Conservation (phyloP, 2,329 filamentous ascomycete species). For the Dothistroma septosporum region DNA sequence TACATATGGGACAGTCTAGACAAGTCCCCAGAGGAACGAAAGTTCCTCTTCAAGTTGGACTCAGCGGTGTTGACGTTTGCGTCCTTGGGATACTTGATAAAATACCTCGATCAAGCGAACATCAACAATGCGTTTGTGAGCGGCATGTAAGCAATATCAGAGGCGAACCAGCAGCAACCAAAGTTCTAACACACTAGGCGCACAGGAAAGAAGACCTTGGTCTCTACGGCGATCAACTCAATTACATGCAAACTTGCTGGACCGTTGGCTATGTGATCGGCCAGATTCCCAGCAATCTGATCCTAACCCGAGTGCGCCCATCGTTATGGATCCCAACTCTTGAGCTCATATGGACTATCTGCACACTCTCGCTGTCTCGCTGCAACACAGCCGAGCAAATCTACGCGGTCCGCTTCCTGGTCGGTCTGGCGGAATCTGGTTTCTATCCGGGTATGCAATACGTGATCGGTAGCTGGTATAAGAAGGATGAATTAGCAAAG, state of each 20-base stretch:
- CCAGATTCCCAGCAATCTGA: conserved; percentile 45
- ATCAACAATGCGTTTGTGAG: conserved; percentile 46
- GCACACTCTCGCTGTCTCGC: conserved; percentile 43
- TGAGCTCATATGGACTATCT: conserved; percentile 47
- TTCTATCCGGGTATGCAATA: conserved; percentile 54
- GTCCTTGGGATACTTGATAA: conserved; percentile 45
- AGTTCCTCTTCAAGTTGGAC: conserved; percentile 50
- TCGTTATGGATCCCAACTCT: conserved; percentile 47
- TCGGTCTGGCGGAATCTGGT: conserved; percentile 48
- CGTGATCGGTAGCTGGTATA: conserved; percentile 52
- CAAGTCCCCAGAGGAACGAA: conserved; percentile 48
- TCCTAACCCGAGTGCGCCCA: conserved; percentile 48
- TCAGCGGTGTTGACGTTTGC: conserved; percentile 23
- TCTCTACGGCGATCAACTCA: conserved; percentile 53
- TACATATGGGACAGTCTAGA: conserved; percentile 54
- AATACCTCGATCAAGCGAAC: conserved; percentile 41
- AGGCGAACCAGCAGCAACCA: conserved; percentile 13
- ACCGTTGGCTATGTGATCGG: conserved; percentile 50
- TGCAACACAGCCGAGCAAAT: conserved; percentile 43
- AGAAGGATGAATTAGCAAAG: conserved; percentile 49
- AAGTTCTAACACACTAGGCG: background rate
- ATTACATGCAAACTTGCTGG: conserved; percentile 55
- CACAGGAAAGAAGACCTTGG: conserved; percentile 46
- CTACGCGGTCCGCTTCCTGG: conserved; percentile 47
- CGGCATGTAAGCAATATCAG: conserved; percentile 36